A percentile compares a stretch with the other conserved stretches of the same genome.
phyloP scores from a whole-genome alignment of 1,284 basidiomycete genomes.

The Ustilago esculenta region DNA sequence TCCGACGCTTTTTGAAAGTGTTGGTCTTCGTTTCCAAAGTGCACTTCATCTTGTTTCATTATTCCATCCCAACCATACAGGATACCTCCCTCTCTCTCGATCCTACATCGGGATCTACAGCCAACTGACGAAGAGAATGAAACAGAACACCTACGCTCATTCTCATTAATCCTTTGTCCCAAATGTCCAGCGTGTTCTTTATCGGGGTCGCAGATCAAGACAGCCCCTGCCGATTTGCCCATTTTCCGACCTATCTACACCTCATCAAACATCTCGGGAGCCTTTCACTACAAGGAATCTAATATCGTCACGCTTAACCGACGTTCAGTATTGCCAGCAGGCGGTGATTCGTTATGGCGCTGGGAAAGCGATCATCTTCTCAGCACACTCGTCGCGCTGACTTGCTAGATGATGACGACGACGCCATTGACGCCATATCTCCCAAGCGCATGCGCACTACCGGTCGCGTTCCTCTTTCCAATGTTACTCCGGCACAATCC shows the following conservation, averaged over 20 bases:
- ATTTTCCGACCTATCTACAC: background rate
- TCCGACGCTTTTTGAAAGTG: slow-evolving; percentile 7
- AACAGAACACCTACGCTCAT: no score
- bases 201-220: no score
- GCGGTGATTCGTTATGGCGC: slow-evolving; percentile 10
- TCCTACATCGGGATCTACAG: no score
- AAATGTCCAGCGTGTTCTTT: no score
- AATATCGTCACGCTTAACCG: no score
- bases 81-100: no score
- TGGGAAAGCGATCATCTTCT: slow-evolving; percentile 20
- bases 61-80: no score
- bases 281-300: no score
- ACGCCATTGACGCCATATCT: slow-evolving; percentile 22
- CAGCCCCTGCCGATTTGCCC: no score
- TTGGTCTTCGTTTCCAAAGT: slow-evolving; percentile 41
- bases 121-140: no score
- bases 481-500: slow-evolving; percentile 3
- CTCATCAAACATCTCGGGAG: background rate
- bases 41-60: no score
- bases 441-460: slow-evolving; percentile 31
- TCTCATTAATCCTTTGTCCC: no score
- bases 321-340: slow-evolving; percentile 1
- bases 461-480: background rate
- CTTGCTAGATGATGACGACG: slow-evolving; percentile 22
- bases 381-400: slow-evolving; percentile 7